Evolutionary conservation across 768 basidiomycete species (phyloP), one percentile per base, ranked within the genome.

Genomic region (Crassisporium funariophilum): DNA sequence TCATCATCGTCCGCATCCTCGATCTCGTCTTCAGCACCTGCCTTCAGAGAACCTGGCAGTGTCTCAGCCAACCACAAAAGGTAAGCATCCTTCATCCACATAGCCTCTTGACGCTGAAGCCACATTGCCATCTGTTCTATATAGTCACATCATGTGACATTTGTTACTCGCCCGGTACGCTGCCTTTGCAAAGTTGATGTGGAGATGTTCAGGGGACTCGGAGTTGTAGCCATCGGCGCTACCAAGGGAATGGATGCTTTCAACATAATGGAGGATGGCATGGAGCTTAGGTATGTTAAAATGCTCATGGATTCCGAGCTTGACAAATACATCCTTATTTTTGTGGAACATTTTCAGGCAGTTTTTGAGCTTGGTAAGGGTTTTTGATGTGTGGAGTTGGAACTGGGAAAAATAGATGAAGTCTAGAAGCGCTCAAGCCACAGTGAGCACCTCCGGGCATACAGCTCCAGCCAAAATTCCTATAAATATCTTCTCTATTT

Each of bases 271-370:
- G 11, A 35, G 16, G 10, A 65, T 31, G 2, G 44, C 49, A 46
- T 69, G 66, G 13, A 69, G 36, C 49, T 73, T 73, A 0, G 66
- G 66, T 15, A 73, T 64, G 23, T 69, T 61, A 41, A 73, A 71
- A 24, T 67, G 39, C 2, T 58, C 39, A 1, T 59, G 55, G 8
- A 64, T 49, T 9, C 46, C 54, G 2, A 52, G 35, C 1, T 58
- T 47, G 11, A 63, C 16, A 34, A 70, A 67, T 5, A 64, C 43
- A 5, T 55, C 27, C 41, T 64, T 66, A 36, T 63, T 34, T 13
- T 44, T n/a, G 38, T 70, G 61, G 38, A 67, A 71, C 0, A 16
- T 25, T 3, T 54, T 23, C 4, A 64, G 46, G 1, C 59, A 43
- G 2, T 46, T 35, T 5, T 58, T 17, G 6, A 71, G 13, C 1